These are phyloP conservation scores for Schizothecium vesticola DNA, from an alignment of 495 filamentous ascomycete species.

Conservation along the genomic window DNA sequence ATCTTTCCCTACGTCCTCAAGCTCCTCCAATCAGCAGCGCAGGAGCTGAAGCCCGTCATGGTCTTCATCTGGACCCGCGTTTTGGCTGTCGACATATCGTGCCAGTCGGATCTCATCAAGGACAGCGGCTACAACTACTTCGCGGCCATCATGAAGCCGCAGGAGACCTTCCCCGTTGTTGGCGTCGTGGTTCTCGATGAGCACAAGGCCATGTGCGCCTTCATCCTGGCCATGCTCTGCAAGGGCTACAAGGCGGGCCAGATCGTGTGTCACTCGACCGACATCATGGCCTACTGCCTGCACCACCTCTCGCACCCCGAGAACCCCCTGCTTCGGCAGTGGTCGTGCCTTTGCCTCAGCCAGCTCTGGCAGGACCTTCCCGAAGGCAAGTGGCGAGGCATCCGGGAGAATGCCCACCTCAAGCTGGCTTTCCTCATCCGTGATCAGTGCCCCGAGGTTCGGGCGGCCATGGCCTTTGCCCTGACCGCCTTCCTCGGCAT, in stretches of 20 bases:
- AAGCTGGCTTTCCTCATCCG: conserved; percentile 73
- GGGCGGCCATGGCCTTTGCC: conserved; percentile 87
- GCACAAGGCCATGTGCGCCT: conserved; percentile 98
- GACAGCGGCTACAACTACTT: conserved; percentile 98
- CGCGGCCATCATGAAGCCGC: conserved; percentile 78
- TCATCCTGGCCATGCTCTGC: conserved; percentile 95
- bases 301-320: conserved; percentile 74
- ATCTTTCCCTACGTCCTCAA: conserved; percentile 99
- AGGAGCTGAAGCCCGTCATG: conserved; percentile 96
- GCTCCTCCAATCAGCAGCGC: conserved; percentile 86
- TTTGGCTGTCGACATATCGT: conserved; percentile 87
- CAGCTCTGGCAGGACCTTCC: conserved; percentile 88
- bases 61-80: conserved; percentile 99
- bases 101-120: conserved; percentile 87
- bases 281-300: conserved; percentile 79
- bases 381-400: conserved; percentile 91
- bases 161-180: conserved; percentile 72
- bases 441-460: conserved; percentile 92
- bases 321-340: conserved; percentile 86
- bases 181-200: conserved; percentile 82
- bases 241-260: conserved; percentile 87
- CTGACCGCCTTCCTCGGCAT: conserved; percentile 92
- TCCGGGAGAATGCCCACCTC: conserved; percentile 70
- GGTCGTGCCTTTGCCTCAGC: conserved; percentile 94
- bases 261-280: conserved; percentile 76